phyloP scores from a whole-genome alignment of 352 stramenopile genomes.

The Phytophthora litchii region DNA sequence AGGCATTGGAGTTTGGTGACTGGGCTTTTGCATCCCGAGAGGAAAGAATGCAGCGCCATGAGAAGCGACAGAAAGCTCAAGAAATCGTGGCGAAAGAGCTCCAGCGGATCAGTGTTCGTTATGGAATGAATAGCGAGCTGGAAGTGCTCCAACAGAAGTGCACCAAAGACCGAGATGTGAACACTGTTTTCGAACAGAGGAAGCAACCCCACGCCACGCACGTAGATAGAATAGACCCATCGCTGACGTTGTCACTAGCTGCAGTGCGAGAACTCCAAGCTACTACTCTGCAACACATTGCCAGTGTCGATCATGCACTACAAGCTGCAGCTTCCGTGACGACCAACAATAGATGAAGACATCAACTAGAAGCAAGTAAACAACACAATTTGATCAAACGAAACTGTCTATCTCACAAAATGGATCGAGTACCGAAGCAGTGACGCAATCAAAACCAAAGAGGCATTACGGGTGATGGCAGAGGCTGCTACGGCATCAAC shows the following conservation, averaged over 20 bases:
- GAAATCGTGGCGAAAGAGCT: constrained; percentile 42
- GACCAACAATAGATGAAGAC: constrained; percentile 17
- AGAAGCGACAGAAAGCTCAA: constrained; percentile 37
- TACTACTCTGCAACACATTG: constrained; percentile 60
- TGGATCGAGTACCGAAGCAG: constrained; percentile 27
- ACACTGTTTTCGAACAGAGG: constrained; percentile 2
- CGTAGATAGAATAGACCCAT: constrained; percentile 4
- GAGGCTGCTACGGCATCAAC: constrained; percentile 13
- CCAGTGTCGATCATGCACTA: constrained; percentile 43
- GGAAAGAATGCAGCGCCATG: constrained; percentile 52
- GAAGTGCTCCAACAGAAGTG: constrained; percentile 3
- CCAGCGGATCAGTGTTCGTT: constrained; percentile 52
- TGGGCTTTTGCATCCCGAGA: constrained; percentile 68
- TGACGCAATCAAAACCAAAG: constrained; percentile 22
- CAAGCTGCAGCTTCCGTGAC: constrained; percentile 23
- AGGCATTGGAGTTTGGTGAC: constrained; percentile 62
- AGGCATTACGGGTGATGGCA: constrained; percentile 27
- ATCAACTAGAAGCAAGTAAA: constrained; percentile 17
- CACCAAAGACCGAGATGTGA: constrained; percentile 4
- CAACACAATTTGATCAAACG: constrained; percentile 39
- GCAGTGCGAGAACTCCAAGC: constrained; percentile 50
- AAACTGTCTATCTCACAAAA: constrained; percentile 49
- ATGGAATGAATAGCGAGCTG: constrained; percentile 36
- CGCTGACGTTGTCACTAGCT: constrained; percentile 31
- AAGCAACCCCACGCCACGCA: constrained; percentile 1